Conservation (phyloP, 139 green algal genomes). For the Volvox africanus region DNA sequence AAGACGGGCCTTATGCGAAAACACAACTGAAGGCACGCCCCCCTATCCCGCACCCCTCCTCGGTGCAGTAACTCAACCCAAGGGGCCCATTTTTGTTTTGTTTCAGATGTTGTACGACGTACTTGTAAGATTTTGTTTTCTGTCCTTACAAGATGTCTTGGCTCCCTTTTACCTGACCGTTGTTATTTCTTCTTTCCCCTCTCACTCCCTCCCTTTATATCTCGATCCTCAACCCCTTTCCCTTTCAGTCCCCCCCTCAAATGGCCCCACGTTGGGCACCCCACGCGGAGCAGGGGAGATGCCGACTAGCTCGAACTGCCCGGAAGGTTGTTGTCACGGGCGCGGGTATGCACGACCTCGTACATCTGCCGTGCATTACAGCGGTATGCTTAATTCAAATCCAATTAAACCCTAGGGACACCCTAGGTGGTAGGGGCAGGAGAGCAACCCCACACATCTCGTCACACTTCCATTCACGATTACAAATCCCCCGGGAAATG, state of each 20-base stretch:
- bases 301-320: constrained; percentile 96
- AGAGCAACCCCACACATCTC: neutral
- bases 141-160: neutral
- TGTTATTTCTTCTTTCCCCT: too few species aligned
- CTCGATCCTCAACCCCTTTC: neutral
- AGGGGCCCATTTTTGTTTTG: neutral
- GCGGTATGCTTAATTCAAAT: neutral
- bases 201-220: too few species aligned
- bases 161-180: neutral
- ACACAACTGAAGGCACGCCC: too few species aligned
- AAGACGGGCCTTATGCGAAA: too few species aligned
- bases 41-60: too few species aligned
- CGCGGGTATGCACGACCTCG: constrained; percentile 89
- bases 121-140: neutral
- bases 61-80: too few species aligned
- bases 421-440: neutral
- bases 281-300: constrained; percentile 96
- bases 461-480: too few species aligned
- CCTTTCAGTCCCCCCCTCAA: neutral
- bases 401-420: neutral
- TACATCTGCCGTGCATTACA: constrained; percentile 63
- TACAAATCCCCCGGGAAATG: too few species aligned
- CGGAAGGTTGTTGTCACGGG: constrained; percentile 93
- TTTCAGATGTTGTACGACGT: neutral
- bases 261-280: constrained; percentile 93